These are phyloP conservation scores for Cymbidium sinense DNA, from an alignment of 106 monocot genomes.

Conservation along the genomic window DNA sequence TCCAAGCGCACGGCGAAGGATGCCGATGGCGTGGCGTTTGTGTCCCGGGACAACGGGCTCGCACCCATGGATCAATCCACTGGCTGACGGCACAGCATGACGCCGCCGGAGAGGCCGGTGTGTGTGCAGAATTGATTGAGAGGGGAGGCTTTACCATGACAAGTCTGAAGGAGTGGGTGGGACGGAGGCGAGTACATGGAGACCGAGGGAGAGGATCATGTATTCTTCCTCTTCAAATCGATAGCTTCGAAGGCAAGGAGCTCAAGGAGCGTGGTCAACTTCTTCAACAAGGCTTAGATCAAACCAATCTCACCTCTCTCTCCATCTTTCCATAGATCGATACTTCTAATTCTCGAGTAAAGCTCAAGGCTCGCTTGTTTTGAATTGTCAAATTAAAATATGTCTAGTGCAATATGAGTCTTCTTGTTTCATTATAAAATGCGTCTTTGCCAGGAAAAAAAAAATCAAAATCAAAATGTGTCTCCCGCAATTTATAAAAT, in stretches of 20 bases:
- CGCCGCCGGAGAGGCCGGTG: slow-evolving; percentile 9
- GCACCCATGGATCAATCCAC: slow-evolving; percentile 18
- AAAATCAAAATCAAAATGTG: too few species aligned
- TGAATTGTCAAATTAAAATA: too few species aligned
- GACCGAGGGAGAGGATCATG: slow-evolving; percentile 22
- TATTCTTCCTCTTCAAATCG: slow-evolving; percentile 25
- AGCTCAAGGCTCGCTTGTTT: too few species aligned
- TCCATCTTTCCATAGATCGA: background rate
- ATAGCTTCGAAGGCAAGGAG: slow-evolving; percentile 13
- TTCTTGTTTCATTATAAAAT: too few species aligned
- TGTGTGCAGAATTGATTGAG: slow-evolving; percentile 6
- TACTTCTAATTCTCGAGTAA: too few species aligned
- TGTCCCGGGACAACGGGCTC: slow-evolving; percentile 6
- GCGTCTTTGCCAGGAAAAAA: too few species aligned
- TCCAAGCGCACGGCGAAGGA: background rate
- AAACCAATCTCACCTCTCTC: background rate
- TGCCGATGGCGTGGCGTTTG: slow-evolving; percentile 12
- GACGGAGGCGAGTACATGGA: slow-evolving; percentile 15
- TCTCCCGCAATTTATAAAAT: too few species aligned
- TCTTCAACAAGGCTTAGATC: slow-evolving; percentile 12
- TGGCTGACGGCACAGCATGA: slow-evolving; percentile 9
- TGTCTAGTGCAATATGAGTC: too few species aligned
- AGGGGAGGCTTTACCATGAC: slow-evolving; percentile 19
- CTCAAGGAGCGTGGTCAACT: slow-evolving; percentile 15
- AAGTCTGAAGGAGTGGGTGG: slow-evolving; percentile 15